Conservation (phyloP, 805 yeast species). For the Clavispora santaluciae region DNA sequence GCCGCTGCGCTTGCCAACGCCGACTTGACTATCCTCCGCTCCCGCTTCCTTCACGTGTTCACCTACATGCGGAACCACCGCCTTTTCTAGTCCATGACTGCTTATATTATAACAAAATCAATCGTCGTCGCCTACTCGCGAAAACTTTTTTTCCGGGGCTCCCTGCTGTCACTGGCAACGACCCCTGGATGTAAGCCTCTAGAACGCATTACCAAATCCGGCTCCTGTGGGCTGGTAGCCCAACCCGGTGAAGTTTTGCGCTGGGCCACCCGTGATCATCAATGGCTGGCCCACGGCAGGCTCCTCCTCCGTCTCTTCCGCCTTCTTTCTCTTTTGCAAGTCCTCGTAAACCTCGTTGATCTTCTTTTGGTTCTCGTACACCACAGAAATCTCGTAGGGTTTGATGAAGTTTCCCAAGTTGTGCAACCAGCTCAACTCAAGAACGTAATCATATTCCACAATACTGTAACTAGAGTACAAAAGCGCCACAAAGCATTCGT, state of each 20-base stretch:
- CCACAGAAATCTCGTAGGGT: constrained; percentile 85
- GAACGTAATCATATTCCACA: constrained; percentile 74
- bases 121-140: background rate
- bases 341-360: constrained; percentile 64
- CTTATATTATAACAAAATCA: background rate
- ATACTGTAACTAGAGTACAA: constrained; percentile 80
- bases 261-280: constrained; percentile 77
- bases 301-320: constrained; percentile 46
- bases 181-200: constrained; percentile 1
- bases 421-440: constrained; percentile 90
- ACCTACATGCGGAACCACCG: constrained; percentile 4
- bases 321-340: constrained; percentile 63
- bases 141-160: background rate
- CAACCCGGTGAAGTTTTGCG: constrained; percentile 39
- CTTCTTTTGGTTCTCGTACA: constrained; percentile 70
- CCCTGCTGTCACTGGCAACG: background rate
- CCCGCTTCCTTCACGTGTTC: constrained; percentile 3
- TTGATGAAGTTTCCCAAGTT: constrained; percentile 77
- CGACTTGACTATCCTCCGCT: constrained; percentile 1
- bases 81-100: background rate
- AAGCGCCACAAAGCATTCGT: constrained; percentile 89
- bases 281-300: constrained; percentile 61
- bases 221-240: constrained; percentile 70
- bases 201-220: constrained; percentile 58
- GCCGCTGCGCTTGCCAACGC: constrained; percentile 7